These are phyloP conservation scores for Shiraia sp. DNA, from an alignment of 2,329 filamentous ascomycete genomes.

Conservation along the genomic window DNA sequence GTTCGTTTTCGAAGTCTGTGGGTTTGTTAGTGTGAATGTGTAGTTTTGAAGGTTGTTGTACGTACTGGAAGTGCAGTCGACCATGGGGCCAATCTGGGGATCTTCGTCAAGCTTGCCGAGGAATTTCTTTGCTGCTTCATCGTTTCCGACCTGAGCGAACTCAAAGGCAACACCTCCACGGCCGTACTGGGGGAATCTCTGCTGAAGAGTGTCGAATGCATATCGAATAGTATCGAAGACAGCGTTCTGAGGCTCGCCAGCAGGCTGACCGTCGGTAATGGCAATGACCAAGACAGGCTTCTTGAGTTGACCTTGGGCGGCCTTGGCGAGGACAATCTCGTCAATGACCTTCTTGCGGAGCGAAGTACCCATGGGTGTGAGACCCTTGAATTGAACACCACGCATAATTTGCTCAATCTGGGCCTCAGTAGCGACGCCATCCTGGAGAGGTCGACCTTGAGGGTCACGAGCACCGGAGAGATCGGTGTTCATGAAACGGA, in stretches of 20 bases:
- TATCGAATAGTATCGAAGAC: constrained; percentile 62
- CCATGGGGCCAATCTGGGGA: constrained; percentile 61
- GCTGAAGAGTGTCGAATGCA: constrained; percentile 56
- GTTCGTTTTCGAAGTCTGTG: constrained; percentile 68
- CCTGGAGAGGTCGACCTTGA: constrained; percentile 47
- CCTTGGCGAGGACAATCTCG: constrained; percentile 59
- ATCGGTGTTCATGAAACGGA: constrained; percentile 72
- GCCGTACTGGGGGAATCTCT: constrained; percentile 53
- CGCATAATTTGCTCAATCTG: constrained; percentile 63
- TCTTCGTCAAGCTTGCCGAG: constrained; percentile 67
- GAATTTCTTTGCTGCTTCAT: constrained; percentile 66
- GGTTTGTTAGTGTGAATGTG: constrained; percentile 6
- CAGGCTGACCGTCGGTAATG: constrained; percentile 69
- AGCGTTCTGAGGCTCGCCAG: constrained; percentile 61
- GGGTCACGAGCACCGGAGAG: constrained; percentile 30
- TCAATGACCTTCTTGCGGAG: constrained; percentile 67
- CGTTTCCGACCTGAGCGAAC: constrained; percentile 71
- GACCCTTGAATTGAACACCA: constrained; percentile 65
- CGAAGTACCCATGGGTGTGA: constrained; percentile 68
- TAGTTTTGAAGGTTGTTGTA: neutral
- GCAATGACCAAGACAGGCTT: constrained; percentile 69
- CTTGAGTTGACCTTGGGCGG: constrained; percentile 56
- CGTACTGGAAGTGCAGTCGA: constrained; percentile 72
- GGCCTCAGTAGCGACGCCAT: constrained; percentile 60
- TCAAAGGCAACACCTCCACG: constrained; percentile 66